phyloP scores from a whole-genome alignment of 345 rosid species.

The Hibiscus mutabilis region DNA sequence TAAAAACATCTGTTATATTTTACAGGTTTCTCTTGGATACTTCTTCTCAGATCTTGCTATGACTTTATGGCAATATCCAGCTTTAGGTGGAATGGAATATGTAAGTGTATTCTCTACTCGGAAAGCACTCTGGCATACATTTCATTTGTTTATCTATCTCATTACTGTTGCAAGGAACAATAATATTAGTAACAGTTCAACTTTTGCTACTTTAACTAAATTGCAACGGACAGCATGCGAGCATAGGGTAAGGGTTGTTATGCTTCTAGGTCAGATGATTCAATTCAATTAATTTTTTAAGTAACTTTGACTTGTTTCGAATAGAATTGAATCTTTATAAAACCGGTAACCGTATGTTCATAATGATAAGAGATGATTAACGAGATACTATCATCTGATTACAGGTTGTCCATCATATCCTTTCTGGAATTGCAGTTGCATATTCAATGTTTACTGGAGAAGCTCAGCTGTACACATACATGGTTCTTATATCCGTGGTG shows the following conservation, averaged over 20 bases:
- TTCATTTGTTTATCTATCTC: constrained; percentile 1
- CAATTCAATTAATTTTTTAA: background rate
- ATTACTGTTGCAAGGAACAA: background rate
- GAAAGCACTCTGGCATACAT: background rate
- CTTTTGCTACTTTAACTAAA: background rate
- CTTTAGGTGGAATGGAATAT: constrained; percentile 80
- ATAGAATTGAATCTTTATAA: no score
- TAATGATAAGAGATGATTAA: background rate
- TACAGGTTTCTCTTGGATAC: constrained; percentile 86
- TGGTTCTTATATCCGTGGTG: constrained; percentile 79
- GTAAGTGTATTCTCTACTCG: constrained; percentile 36
- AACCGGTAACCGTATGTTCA: no score
- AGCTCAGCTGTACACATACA: constrained; percentile 73
- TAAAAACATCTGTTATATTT: constrained; percentile 3
- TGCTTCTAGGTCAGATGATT: background rate
- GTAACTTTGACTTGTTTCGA: no score
- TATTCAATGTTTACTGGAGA: constrained; percentile 73
- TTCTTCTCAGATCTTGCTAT: constrained; percentile 71
- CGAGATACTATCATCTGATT: constrained; percentile 14
- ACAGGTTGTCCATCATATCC: constrained; percentile 73
- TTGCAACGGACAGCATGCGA: background rate
- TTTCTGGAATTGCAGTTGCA: constrained; percentile 57
- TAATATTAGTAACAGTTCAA: background rate
- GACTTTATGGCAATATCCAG: constrained; percentile 80
- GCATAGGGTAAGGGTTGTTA: background rate